These are phyloP conservation scores for Annulohypoxylon stygium DNA, from an alignment of 495 filamentous ascomycete species.

Conservation along the genomic window DNA sequence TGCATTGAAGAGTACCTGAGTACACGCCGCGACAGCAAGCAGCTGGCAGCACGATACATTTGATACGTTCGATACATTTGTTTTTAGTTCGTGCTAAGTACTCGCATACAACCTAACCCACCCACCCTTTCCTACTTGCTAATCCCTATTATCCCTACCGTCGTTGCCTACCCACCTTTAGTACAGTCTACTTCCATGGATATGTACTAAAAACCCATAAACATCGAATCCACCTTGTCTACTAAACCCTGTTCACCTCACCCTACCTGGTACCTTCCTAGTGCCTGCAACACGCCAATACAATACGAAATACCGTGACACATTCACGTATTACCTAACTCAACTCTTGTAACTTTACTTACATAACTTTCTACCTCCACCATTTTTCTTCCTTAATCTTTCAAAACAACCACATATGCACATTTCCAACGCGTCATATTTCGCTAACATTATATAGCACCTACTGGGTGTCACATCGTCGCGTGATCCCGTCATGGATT, in stretches of 20 bases:
- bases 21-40: not conserved
- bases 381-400: conserved; percentile 14
- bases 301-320: not conserved
- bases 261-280: no score
- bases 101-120: not conserved
- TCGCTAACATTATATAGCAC: conserved; percentile 4
- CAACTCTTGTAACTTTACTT: conserved; percentile 19
- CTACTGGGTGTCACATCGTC: conserved; percentile 27
- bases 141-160: not conserved
- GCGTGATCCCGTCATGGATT: conserved; percentile 46
- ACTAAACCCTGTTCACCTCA: no score
- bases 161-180: not conserved
- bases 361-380: conserved; percentile 16
- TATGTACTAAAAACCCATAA: conserved; percentile 3
- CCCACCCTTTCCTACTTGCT: not conserved
- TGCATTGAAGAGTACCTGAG: conserved; percentile 4
- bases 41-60: not conserved
- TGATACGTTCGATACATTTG: not conserved
- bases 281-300: not conserved
- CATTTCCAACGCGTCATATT: conserved; percentile 36
- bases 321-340: conserved; percentile 4
- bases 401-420: conserved; percentile 29
- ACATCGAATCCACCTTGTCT: not conserved
- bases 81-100: not conserved
- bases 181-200: conserved; percentile 1